Percentiles rank a stretch among this genome's conserved stretches.
Conservation (phyloP, 2,329 filamentous ascomycete genomes). For the Didymella lethalis region DNA sequence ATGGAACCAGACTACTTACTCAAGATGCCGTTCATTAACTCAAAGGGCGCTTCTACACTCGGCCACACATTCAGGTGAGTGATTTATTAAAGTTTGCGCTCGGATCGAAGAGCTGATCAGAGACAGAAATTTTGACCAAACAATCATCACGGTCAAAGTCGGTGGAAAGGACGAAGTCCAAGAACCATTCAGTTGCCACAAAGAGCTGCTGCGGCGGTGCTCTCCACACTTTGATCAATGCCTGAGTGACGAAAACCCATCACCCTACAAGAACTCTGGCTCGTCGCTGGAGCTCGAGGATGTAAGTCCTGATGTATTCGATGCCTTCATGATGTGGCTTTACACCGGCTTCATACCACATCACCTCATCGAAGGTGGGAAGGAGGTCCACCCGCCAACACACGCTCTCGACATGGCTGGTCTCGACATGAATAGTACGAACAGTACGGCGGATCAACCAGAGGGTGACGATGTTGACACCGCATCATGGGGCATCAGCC, state of each 20-base stretch:
- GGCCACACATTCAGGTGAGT: conserved; percentile 48
- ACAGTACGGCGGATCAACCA: conserved; percentile 25
- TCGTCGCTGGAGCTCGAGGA: conserved; percentile 43
- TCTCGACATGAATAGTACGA: conserved; percentile 31
- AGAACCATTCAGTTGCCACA: conserved; percentile 48
- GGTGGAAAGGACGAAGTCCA: conserved; percentile 38
- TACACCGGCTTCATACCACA: conserved; percentile 49
- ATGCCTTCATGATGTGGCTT: conserved; percentile 50
- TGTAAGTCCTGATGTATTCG: conserved; percentile 48
- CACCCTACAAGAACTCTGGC: conserved; percentile 43
- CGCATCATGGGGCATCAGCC: conserved; percentile 46
- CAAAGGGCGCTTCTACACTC: conserved; percentile 42
- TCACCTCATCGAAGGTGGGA: conserved; percentile 48
- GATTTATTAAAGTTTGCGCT: too few species aligned
- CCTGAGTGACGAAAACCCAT: conserved; percentile 40
- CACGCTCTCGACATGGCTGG: conserved; percentile 34
- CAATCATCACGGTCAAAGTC: conserved; percentile 48
- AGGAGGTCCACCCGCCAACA: conserved; percentile 42
- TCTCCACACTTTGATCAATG: conserved; percentile 46
- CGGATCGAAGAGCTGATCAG: conserved; percentile 24
- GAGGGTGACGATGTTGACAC: conserved; percentile 46
- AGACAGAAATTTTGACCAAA: conserved; percentile 47
- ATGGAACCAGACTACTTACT: conserved; percentile 47
- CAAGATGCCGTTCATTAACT: conserved; percentile 49
- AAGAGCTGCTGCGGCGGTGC: conserved; percentile 44